Conservation (phyloP, 345 rosid species). For the Arabis hirsuta region DNA sequence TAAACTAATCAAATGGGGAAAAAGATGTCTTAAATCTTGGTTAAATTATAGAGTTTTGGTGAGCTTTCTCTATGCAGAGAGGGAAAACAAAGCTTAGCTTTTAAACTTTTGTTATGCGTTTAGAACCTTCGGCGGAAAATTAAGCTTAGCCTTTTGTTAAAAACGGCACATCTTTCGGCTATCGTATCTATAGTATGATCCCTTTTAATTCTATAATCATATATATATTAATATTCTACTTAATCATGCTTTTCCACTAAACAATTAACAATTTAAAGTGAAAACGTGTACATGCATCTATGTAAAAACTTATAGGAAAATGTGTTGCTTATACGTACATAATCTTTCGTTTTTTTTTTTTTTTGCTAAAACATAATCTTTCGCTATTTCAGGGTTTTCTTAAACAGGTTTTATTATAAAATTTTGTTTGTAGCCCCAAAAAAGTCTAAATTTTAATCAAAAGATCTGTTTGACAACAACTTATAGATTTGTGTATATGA, state of each 20-base stretch:
- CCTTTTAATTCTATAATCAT: background rate
- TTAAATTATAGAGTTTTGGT: background rate
- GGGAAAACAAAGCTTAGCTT: slow-evolving; percentile 17
- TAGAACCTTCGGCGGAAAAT: slow-evolving; percentile 34
- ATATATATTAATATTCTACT: background rate
- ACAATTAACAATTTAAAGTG: slow-evolving; percentile 20
- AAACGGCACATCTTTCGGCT: slow-evolving; percentile 42
- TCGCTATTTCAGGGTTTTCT: background rate
- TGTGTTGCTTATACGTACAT: background rate
- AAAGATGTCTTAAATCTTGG: slow-evolving; percentile 3
- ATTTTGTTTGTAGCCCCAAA: no score
- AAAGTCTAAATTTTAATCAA: background rate
- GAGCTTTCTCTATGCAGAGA: slow-evolving; percentile 17
- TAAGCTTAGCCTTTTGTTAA: slow-evolving; percentile 26
- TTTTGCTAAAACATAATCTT: no score
- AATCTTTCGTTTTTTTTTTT: background rate
- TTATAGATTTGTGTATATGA: background rate
- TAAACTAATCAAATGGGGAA: background rate
- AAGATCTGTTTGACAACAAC: background rate
- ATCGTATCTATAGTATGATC: slow-evolving; percentile 20
- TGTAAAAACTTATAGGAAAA: background rate
- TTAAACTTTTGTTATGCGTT: slow-evolving; percentile 15
- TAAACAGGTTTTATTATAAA: background rate
- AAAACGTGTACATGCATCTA: slow-evolving; percentile 15
- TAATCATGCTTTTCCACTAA: slow-evolving; percentile 28